These are phyloP conservation scores for Benincasa hispida DNA, from an alignment of 306 rosid species.

Conservation along the genomic window DNA sequence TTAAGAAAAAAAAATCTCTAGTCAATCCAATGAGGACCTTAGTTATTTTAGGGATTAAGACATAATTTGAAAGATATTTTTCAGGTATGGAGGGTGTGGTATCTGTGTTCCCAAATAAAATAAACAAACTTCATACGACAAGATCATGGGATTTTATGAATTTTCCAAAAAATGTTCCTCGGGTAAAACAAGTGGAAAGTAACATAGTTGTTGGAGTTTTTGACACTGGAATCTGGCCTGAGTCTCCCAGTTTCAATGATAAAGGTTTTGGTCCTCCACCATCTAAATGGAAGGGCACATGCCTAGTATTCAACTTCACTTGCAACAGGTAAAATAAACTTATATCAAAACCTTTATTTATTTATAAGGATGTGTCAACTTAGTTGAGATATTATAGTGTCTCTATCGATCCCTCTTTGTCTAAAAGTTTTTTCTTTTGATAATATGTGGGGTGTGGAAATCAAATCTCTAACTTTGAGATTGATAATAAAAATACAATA, in stretches of 20 bases:
- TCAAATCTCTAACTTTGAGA: too few species aligned
- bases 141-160: conserved; percentile 49
- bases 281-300: conserved; percentile 35
- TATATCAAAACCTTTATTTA: too few species aligned
- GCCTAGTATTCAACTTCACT: conserved; percentile 16
- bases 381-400: too few species aligned
- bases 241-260: conserved; percentile 27
- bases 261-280: conserved; percentile 31
- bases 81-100: conserved; percentile 32
- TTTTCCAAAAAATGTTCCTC: not conserved
- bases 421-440: too few species aligned
- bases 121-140: conserved; percentile 27
- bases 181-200: conserved; percentile 13
- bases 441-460: too few species aligned
- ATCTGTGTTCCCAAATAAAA: conserved; percentile 30
- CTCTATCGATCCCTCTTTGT: too few species aligned
- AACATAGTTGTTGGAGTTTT: conserved; percentile 30
- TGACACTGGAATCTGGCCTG: conserved; percentile 40
- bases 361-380: too few species aligned
- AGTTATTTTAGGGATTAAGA: too few species aligned
- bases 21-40: too few species aligned
- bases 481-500: too few species aligned
- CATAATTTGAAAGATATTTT: not conserved
- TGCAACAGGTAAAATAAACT: conserved; percentile 21
- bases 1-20: too few species aligned